These are phyloP conservation scores for Microcera coccophila DNA, from an alignment of 2,329 filamentous ascomycete species.

Conservation along the genomic window DNA sequence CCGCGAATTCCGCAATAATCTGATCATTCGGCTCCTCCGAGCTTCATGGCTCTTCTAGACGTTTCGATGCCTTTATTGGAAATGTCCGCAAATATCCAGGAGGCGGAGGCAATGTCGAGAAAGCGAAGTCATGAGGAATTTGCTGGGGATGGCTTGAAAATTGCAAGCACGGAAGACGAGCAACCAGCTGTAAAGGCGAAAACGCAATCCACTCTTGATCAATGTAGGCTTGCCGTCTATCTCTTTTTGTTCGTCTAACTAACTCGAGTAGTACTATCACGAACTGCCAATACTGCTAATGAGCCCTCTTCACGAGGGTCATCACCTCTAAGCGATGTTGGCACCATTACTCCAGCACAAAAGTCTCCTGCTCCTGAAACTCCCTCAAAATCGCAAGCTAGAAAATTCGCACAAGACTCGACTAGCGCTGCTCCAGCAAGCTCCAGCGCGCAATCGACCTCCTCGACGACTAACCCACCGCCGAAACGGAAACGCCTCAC, in stretches of 20 bases:
- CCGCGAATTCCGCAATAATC: background rate
- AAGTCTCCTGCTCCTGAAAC: slow-evolving; percentile 35
- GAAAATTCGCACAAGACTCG: background rate
- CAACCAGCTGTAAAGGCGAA: slow-evolving; percentile 15
- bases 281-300: slow-evolving; percentile 20
- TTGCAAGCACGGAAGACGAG: slow-evolving; percentile 17
- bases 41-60: background rate
- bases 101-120: slow-evolving; percentile 38
- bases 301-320: slow-evolving; percentile 30
- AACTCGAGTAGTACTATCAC: slow-evolving; percentile 21
- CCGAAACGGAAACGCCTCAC: slow-evolving; percentile 45
- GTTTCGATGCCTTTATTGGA: slow-evolving; percentile 45
- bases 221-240: slow-evolving; percentile 20
- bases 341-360: slow-evolving; percentile 38
- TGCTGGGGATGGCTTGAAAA: slow-evolving; percentile 30
- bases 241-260: slow-evolving; percentile 2
- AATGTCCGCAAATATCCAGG: slow-evolving; percentile 47
- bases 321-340: slow-evolving; percentile 40
- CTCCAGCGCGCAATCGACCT: slow-evolving; percentile 15
- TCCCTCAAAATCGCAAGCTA: slow-evolving; percentile 3
- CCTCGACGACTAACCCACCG: slow-evolving; percentile 17
- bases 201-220: slow-evolving; percentile 18
- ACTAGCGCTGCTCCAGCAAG: background rate
- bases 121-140: slow-evolving; percentile 49
- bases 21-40: background rate